Percentiles rank a stretch among this genome's conserved stretches.
phyloP scores from a whole-genome alignment of 768 basidiomycete species.

The Termitomyces sp. region DNA sequence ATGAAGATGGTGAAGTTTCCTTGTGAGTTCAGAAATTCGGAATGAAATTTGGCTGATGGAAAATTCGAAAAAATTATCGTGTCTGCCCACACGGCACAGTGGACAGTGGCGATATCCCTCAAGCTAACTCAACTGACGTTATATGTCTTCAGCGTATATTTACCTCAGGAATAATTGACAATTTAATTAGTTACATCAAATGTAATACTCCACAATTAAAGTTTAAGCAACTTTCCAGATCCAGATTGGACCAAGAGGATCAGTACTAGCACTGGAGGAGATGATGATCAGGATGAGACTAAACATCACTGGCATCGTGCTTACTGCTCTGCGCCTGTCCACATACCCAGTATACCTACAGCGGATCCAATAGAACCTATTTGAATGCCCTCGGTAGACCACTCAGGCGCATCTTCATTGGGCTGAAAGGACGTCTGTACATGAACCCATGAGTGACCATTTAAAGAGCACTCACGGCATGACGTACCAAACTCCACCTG shows the following conservation, averaged over 20 bases:
- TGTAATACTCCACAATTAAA: too few relatives aligned
- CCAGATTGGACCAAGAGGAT: slow-evolving; percentile 19
- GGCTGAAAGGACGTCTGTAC: slow-evolving; percentile 28
- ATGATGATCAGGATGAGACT: slow-evolving; percentile 5
- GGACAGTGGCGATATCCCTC: too few relatives aligned
- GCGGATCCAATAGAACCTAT: slow-evolving; percentile 53
- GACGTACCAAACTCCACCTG: slow-evolving; percentile 48
- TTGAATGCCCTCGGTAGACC: slow-evolving; percentile 56
- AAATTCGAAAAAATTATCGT: too few relatives aligned
- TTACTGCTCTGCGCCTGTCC: slow-evolving; percentile 54
- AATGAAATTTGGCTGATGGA: too few relatives aligned
- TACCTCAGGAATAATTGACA: too few relatives aligned
- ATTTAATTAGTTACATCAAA: too few relatives aligned
- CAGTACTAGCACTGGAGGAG: slow-evolving; percentile 11
- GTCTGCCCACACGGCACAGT: too few relatives aligned
- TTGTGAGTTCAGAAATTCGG: too few relatives aligned
- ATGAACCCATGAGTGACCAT: neutral
- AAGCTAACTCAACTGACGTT: too few relatives aligned
- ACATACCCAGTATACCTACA: slow-evolving; percentile 48
- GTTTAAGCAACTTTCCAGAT: slow-evolving; percentile 14
- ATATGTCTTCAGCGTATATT: too few relatives aligned
- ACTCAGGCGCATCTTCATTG: slow-evolving; percentile 35
- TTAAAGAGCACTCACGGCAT: neutral
- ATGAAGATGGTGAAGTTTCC: too few relatives aligned
- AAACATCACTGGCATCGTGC: neutral